A percentile compares a stretch with the other conserved stretches of the same genome.
Conservation (phyloP, 129 eudicot genomes). For the Daucus carota region DNA sequence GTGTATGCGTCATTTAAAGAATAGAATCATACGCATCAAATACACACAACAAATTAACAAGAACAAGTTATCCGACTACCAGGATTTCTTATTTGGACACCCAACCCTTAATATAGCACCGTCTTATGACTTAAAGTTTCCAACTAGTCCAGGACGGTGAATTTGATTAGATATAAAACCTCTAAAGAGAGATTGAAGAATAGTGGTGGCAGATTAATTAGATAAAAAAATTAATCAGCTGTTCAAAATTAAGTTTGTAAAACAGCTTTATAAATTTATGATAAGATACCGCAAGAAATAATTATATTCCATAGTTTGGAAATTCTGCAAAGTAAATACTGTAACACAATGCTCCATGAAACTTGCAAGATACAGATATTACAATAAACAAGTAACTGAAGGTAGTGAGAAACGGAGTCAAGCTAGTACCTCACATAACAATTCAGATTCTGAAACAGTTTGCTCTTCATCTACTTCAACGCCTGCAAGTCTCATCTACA, state of each 20-base stretch:
- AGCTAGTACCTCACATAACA: constrained; percentile 62
- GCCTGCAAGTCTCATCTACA: constrained; percentile 66
- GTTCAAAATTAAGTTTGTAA: not conserved
- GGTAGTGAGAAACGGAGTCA: not conserved
- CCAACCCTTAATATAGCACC: not conserved
- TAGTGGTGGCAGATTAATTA: not conserved
- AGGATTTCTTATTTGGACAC: not conserved
- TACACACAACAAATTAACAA: not conserved
- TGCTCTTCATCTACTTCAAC: constrained; percentile 74
- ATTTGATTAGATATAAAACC: not conserved
- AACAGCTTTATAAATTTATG: not conserved
- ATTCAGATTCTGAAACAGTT: constrained; percentile 71
- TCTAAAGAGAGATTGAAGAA: not conserved
- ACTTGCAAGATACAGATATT: not conserved
- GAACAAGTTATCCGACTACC: not conserved
- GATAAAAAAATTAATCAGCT: not conserved
- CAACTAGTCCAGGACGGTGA: not conserved
- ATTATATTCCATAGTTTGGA: not conserved
- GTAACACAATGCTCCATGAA: not conserved
- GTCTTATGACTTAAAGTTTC: not conserved
- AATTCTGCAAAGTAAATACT: not conserved
- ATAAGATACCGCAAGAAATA: not conserved
- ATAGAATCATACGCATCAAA: not conserved
- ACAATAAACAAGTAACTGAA: not conserved
- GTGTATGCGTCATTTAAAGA: not conserved